Percentiles rank a stretch among this genome's conserved stretches.
Evolutionary conservation across 345 rosid genomes (phyloP).

Genomic region (Euphorbia pulcherrima): DNA sequence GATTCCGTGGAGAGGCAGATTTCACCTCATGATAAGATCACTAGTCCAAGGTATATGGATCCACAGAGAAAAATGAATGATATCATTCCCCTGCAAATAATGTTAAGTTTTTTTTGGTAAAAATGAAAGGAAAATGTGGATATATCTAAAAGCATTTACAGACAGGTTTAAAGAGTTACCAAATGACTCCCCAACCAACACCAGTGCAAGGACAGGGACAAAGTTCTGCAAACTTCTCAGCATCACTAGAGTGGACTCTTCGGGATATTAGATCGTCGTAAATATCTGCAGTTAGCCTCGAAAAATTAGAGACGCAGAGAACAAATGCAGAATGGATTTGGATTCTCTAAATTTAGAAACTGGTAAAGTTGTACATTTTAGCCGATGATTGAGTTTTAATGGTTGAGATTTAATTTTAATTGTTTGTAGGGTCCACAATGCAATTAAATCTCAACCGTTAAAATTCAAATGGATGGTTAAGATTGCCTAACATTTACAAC

Average conservation of each 20-base stretch:
- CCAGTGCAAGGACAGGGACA: slow-evolving; percentile 95
- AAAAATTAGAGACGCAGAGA: too few species aligned
- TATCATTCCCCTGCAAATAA: slow-evolving; percentile 84
- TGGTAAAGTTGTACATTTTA: too few species aligned
- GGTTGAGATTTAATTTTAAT: too few species aligned
- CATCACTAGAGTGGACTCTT: slow-evolving; percentile 85
- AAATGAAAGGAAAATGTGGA: neutral
- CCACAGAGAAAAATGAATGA: slow-evolving; percentile 70
- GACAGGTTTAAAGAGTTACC: too few species aligned
- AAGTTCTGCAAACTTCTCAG: slow-evolving; percentile 96
- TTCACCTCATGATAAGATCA: slow-evolving; percentile 74
- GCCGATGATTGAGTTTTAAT: too few species aligned
- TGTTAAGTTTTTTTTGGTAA: neutral
- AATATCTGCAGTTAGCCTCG: slow-evolving; percentile 44
- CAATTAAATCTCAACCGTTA: too few species aligned
- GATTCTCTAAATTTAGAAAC: too few species aligned
- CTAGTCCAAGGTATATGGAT: slow-evolving; percentile 81
- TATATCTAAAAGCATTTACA: too few species aligned
- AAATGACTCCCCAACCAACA: slow-evolving; percentile 91
- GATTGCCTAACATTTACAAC: too few species aligned
- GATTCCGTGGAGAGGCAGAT: slow-evolving; percentile 15
- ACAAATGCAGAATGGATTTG: too few species aligned
- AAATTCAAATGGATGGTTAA: too few species aligned
- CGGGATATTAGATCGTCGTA: slow-evolving; percentile 93
- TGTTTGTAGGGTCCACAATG: too few species aligned